Evolutionary conservation across 2,329 filamentous ascomycete genomes (phyloP).

Genomic region (Verticillium isaacii): DNA sequence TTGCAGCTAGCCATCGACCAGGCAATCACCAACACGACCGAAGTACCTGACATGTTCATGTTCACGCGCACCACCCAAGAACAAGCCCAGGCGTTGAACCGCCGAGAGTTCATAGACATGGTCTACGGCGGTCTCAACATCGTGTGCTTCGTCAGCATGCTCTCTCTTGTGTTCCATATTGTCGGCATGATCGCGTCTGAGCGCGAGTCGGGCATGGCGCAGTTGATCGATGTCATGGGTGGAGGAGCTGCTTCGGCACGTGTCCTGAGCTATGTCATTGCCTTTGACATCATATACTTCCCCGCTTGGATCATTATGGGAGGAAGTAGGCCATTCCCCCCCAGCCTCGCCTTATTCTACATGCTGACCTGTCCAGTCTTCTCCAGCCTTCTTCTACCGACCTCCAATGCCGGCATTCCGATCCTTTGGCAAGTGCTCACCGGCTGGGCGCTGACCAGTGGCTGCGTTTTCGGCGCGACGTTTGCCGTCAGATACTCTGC

Average conservation of each 20-base stretch:
- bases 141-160: conserved; percentile 61
- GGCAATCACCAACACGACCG: conserved; percentile 3
- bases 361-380: conserved; percentile 34
- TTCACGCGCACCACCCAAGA: conserved; percentile 1
- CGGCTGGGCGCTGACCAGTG: conserved; percentile 51
- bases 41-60: neutral
- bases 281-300: conserved; percentile 55
- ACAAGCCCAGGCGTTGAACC: neutral
- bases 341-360: neutral
- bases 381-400: conserved; percentile 2
- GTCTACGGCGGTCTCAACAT: conserved; percentile 19
- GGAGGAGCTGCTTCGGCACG: conserved; percentile 29
- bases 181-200: conserved; percentile 66
- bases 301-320: conserved; percentile 25
- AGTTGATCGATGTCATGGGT: conserved; percentile 70
- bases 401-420: conserved; percentile 16
- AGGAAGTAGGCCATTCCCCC: neutral
- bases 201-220: conserved; percentile 65
- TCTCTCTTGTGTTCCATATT: conserved; percentile 65
- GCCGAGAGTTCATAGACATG: neutral
- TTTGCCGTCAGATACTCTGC: conserved; percentile 18
- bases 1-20: conserved; percentile 2
- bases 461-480: conserved; percentile 45
- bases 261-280: conserved; percentile 61
- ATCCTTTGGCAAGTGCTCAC: conserved; percentile 36